Conservation (phyloP, 805 yeast genomes). For the Teunomyces pallodes region DNA sequence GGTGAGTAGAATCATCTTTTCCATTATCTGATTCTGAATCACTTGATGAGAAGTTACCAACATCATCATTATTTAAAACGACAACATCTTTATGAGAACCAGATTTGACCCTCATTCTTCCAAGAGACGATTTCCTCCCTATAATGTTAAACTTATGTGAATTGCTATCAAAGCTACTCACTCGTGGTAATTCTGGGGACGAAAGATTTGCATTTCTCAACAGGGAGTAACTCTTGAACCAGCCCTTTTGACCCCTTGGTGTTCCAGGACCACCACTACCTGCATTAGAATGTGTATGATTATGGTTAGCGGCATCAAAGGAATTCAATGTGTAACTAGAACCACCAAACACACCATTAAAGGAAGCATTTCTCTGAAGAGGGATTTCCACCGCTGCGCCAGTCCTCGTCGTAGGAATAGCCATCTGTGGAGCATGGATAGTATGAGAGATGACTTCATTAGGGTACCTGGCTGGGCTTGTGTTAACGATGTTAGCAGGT, state of each 20-base stretch:
- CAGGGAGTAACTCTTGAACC: constrained; percentile 31
- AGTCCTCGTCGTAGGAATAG: constrained; percentile 76
- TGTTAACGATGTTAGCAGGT: not conserved
- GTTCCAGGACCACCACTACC: constrained; percentile 12
- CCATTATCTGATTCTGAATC: constrained; percentile 9
- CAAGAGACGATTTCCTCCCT: constrained; percentile 15
- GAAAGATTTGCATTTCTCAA: constrained; percentile 15
- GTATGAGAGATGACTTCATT: constrained; percentile 14
- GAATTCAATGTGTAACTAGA: constrained; percentile 3
- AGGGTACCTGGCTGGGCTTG: constrained; percentile 1
- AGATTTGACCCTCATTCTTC: constrained; percentile 13
- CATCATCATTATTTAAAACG: constrained; percentile 1
- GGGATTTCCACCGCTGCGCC: constrained; percentile 81
- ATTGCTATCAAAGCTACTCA: constrained; percentile 26
- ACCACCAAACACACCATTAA: constrained; percentile 8
- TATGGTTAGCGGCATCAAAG: not conserved
- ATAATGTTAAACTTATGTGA: constrained; percentile 22
- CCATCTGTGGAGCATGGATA: constrained; percentile 49
- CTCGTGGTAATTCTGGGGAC: constrained; percentile 14
- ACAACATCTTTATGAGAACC: constrained; percentile 14
- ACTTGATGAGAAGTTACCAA: not conserved
- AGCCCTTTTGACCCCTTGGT: constrained; percentile 21
- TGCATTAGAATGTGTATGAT: constrained; percentile 7
- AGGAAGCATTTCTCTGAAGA: constrained; percentile 23
- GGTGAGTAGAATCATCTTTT: constrained; percentile 11